Evolutionary conservation across 2,329 filamentous ascomycete genomes (phyloP), one percentile per base, ranked within the genome.

Genomic region (Penicillium hesseltinei): DNA sequence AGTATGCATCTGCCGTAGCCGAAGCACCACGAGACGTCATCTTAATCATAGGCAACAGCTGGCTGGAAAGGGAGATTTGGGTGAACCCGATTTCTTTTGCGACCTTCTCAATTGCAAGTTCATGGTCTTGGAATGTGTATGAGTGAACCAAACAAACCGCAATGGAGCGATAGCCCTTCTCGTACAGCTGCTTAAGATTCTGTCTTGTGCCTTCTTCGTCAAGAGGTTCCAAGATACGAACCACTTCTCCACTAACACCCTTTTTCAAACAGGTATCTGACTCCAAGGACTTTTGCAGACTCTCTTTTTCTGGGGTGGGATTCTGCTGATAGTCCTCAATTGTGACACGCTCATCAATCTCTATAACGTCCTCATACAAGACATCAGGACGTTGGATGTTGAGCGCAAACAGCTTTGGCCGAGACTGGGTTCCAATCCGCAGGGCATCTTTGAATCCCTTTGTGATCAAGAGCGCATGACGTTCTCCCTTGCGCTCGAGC

Each of bases 391-490:
- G 92, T 63, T 82, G 80, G 63, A 95, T 93, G 23, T 88, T 89
- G 46, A 96, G 79, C 68, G 94, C 91, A 67, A 96, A 96, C 60
- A 96, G 93, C 70, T 88, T 88, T 25, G 91, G 92, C 44, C 91
- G 81, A 25, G 87, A 89, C 77, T 96, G 91, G 73, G 94, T 94
- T n/a, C 91, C 91, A 69, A 96, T 96, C 35, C 85, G 83, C 27
- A 95, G 77, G 62, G 90, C 91, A 72, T 96, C 91, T 62, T 84
- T 86, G 79, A 96, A 95, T 0, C 91, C 91, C 65, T 45, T 45
- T 86, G 91, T 95, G 15, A 93, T 89, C 0, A 95, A 83, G 75
- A 96, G 82, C 11, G 89, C 91, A 67, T 92, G 91, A 65, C 84
- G 84, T 75, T 93, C 90, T 49, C 91, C 92, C 72, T 94, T 95